Base-by-base conservation (phyloP, 495 filamentous ascomycete genomes). In the Cetradonia linearis region DNA sequence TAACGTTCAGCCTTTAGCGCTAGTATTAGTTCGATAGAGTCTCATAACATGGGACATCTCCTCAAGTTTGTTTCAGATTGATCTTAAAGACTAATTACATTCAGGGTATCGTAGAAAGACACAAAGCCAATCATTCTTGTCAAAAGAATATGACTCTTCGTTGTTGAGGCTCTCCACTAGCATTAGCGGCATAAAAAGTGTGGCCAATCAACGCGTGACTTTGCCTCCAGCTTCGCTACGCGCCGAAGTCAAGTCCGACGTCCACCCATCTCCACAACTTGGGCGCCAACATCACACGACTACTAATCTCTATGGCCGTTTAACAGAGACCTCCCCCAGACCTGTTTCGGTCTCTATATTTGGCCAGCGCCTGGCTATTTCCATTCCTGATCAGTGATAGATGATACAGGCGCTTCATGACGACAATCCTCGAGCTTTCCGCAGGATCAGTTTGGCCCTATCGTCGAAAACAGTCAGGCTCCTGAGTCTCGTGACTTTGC, bases 361-460 rank as follows among this genome's bases (percentile, higher is more conserved):
- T 63, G 64, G 64, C 38, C 31, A 53, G 64, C 64, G 64, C 61
- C 30, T 66, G 64, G 50, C 53, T 56, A 63, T 42, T 42, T 54
- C 31, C 63, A 58, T 47, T 20, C 47, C 28, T 31, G 25, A 33
- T 53, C 38, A 38, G 0, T 49, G 20, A 16, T 11, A 6, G 18
- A 34, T 4, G 49, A 33, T 53, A 33, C 49, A 53, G 28, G 18
- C 58, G 47, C 47, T 37, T 14, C 47, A 44, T 25, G 27, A 30
- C 25, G 14, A 13, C 38, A 47, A 50, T 37, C 28, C n/a, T 37
- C 30, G 58, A 44, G 36, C 58, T 38, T 25, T 31, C 13, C 18
- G 23, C 36, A 40, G 13, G 20, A 2, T 9, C 28, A 33, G 10
- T 27, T 20, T 25, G 33, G 8, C 23, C 30, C 57, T 53, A 20